A percentile compares a stretch with the other conserved stretches of the same genome.
phyloP scores from a whole-genome alignment of 768 basidiomycete species.

The Mycena rosella region DNA sequence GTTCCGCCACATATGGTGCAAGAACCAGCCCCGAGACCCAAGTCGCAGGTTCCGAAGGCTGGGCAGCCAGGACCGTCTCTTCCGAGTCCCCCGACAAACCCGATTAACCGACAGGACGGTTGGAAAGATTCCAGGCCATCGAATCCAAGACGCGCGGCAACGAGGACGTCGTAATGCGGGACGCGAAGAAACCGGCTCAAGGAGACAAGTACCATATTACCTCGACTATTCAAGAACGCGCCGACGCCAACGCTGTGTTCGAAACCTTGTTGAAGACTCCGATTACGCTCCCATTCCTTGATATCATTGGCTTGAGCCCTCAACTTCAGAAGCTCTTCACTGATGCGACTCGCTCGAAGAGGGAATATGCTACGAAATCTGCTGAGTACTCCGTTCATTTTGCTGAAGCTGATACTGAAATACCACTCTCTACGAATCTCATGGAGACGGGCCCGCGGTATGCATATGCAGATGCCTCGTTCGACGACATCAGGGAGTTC shows the following conservation, averaged over 20 bases:
- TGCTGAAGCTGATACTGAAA: too few relatives aligned
- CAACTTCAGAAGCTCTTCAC: slow-evolving; percentile 18
- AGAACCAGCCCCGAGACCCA: too few relatives aligned
- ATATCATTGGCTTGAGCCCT: slow-evolving; percentile 15
- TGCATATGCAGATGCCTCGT: neutral
- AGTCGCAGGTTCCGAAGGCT: too few relatives aligned
- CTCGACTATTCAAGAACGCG: slow-evolving; percentile 13
- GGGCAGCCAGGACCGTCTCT: neutral
- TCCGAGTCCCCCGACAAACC: slow-evolving; percentile 9
- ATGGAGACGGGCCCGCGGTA: too few relatives aligned
- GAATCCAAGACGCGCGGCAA: neutral
- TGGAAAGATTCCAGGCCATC: slow-evolving; percentile 20
- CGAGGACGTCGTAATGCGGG: slow-evolving; percentile 18
- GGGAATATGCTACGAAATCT: slow-evolving; percentile 16
- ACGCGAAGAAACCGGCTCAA: slow-evolving; percentile 5
- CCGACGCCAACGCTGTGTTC: slow-evolving; percentile 3
- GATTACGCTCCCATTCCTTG: slow-evolving; percentile 1
- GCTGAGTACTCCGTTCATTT: slow-evolving; percentile 13
- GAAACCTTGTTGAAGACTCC: neutral
- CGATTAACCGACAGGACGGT: slow-evolving; percentile 22
- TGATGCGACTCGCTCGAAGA: neutral
- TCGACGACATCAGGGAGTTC: too few relatives aligned
- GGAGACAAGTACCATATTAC: slow-evolving; percentile 26
- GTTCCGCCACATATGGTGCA: neutral
- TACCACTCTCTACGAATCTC: too few relatives aligned